Percentiles rank a stretch among this genome's conserved stretches.
phyloP scores from a whole-genome alignment of 176 grass and related monocot species.

The Tuctoria greenei region DNA sequence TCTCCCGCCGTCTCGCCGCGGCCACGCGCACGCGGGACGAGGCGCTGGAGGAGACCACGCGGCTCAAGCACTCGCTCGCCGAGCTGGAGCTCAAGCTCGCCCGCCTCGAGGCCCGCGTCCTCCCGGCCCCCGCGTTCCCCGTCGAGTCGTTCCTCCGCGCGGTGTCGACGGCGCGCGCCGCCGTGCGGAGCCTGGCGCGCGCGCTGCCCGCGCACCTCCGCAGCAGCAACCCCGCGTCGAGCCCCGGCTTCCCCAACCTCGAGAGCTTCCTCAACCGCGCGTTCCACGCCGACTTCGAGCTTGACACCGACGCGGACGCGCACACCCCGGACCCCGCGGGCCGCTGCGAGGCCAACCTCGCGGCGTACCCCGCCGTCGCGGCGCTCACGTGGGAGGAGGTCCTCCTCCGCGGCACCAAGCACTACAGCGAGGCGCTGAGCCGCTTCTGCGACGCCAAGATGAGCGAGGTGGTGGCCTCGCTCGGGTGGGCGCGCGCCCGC shows the following conservation, averaged over 20 bases:
- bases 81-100: slow-evolving; percentile 83
- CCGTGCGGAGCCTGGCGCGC: slow-evolving; percentile 67
- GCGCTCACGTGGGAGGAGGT: slow-evolving; percentile 85
- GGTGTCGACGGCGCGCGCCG: slow-evolving; percentile 61
- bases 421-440: slow-evolving; percentile 85
- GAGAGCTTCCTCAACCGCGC: slow-evolving; percentile 81
- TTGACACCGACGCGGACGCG: slow-evolving; percentile 56
- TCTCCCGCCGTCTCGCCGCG: slow-evolving; percentile 69
- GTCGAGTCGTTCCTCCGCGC: slow-evolving; percentile 54
- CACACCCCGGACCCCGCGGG: slow-evolving; percentile 54
- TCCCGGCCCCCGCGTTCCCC: slow-evolving; percentile 31
- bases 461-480: slow-evolving; percentile 78
- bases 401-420: slow-evolving; percentile 69
- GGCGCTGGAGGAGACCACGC: slow-evolving; percentile 67
- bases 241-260: slow-evolving; percentile 47
- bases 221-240: not conserved
- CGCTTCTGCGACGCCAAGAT: slow-evolving; percentile 95
- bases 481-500: slow-evolving; percentile 64
- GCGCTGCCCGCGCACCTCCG: slow-evolving; percentile 71
- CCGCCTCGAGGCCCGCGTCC: slow-evolving; percentile 62
- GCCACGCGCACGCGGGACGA: slow-evolving; percentile 80
- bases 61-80: slow-evolving; percentile 65
- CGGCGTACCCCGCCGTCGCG: slow-evolving; percentile 53
- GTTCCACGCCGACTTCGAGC: slow-evolving; percentile 74
- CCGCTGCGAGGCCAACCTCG: slow-evolving; percentile 64